phyloP scores from a whole-genome alignment of 306 rosid genomes.

The Urtica urens region DNA sequence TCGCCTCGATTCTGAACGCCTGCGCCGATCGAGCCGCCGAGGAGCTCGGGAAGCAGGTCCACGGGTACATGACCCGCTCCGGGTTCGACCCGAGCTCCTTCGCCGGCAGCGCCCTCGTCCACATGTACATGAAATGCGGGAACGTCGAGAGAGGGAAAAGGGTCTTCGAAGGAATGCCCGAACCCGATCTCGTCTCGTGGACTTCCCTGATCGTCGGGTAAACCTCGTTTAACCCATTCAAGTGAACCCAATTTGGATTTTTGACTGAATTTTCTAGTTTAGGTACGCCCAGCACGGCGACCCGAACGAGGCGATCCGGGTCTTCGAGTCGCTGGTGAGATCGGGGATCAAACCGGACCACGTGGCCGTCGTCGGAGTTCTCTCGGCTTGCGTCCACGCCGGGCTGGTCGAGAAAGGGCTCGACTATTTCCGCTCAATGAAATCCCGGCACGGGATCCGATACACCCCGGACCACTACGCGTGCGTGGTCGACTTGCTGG shows the following conservation, averaged over 20 bases:
- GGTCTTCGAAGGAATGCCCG: slow-evolving; percentile 2
- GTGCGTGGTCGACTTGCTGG: not conserved
- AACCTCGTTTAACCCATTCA: no score
- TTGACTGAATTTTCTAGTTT: no score
- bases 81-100: slow-evolving; percentile 6
- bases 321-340: not conserved
- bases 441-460: not conserved
- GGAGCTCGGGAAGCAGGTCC: slow-evolving; percentile 2
- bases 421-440: slow-evolving; percentile 4
- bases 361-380: slow-evolving; percentile 4
- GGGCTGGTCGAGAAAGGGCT: slow-evolving; percentile 4
- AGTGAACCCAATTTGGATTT: no score
- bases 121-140: slow-evolving; percentile 5
- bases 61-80: slow-evolving; percentile 1
- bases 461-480: slow-evolving; percentile 4
- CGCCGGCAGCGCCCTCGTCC: slow-evolving; percentile 6
- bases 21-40: slow-evolving; percentile 1
- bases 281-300: slow-evolving; percentile 6
- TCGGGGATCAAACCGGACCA: slow-evolving; percentile 4
- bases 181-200: slow-evolving; percentile 5
- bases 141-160: slow-evolving; percentile 3
- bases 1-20: not conserved
- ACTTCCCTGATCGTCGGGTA: slow-evolving; percentile 3
- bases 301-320: not conserved
- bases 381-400: slow-evolving; percentile 6